These are phyloP conservation scores for Xylaria hypoxylon DNA, from an alignment of 2,329 filamentous ascomycete genomes.

Conservation along the genomic window DNA sequence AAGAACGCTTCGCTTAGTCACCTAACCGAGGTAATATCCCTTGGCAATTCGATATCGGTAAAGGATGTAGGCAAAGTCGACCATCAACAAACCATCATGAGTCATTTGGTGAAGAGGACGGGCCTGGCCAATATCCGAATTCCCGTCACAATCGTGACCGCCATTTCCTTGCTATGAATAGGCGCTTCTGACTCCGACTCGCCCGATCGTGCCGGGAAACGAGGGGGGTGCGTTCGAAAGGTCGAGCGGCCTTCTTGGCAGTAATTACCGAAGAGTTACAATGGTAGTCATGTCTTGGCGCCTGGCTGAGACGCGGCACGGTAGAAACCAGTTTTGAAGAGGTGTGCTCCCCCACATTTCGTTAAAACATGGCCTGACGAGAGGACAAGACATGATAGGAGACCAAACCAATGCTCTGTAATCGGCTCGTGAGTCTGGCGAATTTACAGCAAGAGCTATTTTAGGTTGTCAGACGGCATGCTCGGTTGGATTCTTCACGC, in stretches of 20 bases:
- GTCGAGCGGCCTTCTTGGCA: conserved; percentile 29
- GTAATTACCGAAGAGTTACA: conserved; percentile 36
- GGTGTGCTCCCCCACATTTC: conserved; percentile 18
- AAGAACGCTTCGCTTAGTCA: conserved; percentile 14
- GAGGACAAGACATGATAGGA: conserved; percentile 13
- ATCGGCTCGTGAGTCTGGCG: background rate
- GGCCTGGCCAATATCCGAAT: background rate
- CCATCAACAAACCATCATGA: conserved; percentile 7
- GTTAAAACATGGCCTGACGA: conserved; percentile 6
- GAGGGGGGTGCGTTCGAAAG: conserved; percentile 14
- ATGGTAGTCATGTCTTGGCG: conserved; percentile 29
- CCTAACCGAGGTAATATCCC: background rate
- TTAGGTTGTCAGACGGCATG: conserved; percentile 32
- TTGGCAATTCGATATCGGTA: conserved; percentile 16
- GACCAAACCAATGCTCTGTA: conserved; percentile 17
- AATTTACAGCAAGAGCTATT: conserved; percentile 11
- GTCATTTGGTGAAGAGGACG: conserved; percentile 4
- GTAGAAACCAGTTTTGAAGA: conserved; percentile 2
- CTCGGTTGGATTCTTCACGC: conserved; percentile 16
- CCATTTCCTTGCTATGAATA: conserved; percentile 14
- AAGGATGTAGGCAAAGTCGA: background rate
- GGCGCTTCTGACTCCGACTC: conserved; percentile 20
- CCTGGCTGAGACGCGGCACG: conserved; percentile 17
- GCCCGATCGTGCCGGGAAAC: conserved; percentile 17
- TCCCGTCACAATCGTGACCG: background rate